Evolutionary conservation across 2,329 filamentous ascomycete genomes (phyloP).

Genomic region (Aspergillus phoenicis): DNA sequence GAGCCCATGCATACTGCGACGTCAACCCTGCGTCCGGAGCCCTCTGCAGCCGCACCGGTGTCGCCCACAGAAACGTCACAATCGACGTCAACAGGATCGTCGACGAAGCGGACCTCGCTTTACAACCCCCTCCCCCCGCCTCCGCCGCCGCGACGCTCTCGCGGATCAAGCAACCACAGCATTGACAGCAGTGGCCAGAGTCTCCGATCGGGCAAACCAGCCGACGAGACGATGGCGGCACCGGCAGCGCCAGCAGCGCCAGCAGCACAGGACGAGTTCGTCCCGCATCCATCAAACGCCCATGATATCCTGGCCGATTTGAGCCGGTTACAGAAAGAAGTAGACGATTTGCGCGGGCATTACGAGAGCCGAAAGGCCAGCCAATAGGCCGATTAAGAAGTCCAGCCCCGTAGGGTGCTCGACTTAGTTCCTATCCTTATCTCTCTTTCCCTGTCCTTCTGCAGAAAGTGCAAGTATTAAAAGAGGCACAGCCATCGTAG

Average conservation of each 20-base stretch:
- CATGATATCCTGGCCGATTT: constrained; percentile 72
- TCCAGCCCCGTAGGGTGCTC: too few relatives aligned
- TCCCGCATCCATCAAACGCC: constrained; percentile 45
- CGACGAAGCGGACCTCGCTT: constrained; percentile 34
- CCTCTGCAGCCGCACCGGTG: constrained; percentile 9
- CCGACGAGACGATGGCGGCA: constrained; percentile 17
- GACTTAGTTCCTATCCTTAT: too few relatives aligned
- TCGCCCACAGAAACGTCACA: constrained; percentile 3
- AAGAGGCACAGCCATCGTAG: neutral
- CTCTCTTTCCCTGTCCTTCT: too few relatives aligned
- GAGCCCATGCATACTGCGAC: constrained; percentile 10
- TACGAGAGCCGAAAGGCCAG: constrained; percentile 39
- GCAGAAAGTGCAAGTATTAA: neutral
- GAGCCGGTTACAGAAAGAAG: constrained; percentile 71
- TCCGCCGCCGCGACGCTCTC: constrained; percentile 51
- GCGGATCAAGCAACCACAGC: constrained; percentile 46
- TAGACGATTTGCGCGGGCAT: constrained; percentile 60
- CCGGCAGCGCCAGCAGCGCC: neutral
- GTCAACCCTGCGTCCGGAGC: constrained; percentile 6
- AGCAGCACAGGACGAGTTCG: constrained; percentile 22
- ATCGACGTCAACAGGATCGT: constrained; percentile 25
- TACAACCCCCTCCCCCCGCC: constrained; percentile 42
- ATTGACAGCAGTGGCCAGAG: constrained; percentile 30
- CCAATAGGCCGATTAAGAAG: constrained; percentile 15
- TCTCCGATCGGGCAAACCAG: constrained; percentile 22